Conservation (phyloP, 345 rosid genomes). For the Ceriops zippeliana region DNA sequence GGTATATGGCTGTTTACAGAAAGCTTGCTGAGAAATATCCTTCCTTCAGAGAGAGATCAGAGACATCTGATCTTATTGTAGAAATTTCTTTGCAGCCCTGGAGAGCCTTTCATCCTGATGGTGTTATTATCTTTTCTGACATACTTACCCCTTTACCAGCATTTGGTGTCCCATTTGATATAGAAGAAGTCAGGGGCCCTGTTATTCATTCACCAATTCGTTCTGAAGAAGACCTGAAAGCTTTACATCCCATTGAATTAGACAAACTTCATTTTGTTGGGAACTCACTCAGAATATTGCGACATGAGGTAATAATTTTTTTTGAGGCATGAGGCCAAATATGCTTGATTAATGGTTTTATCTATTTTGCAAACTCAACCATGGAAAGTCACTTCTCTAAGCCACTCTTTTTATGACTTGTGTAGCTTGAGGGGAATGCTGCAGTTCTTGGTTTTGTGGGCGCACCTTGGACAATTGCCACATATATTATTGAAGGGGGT, state of each 20-base stretch:
- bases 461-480: constrained; percentile 95
- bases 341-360: background rate
- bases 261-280: constrained; percentile 71
- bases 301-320: constrained; percentile 54
- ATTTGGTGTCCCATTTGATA: constrained; percentile 92
- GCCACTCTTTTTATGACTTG: constrained; percentile 14
- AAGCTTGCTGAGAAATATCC: constrained; percentile 89
- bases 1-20: constrained; percentile 95
- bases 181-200: constrained; percentile 84
- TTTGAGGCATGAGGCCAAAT: constrained; percentile 16
- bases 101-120: constrained; percentile 88
- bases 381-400: background rate
- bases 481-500: constrained; percentile 89
- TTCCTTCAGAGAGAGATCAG: constrained; percentile 92
- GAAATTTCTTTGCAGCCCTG: constrained; percentile 95
- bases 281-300: constrained; percentile 69
- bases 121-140: constrained; percentile 92
- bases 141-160: constrained; percentile 93
- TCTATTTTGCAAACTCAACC: background rate
- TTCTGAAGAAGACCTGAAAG: constrained; percentile 62
- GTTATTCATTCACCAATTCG: constrained; percentile 72
- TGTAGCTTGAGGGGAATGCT: constrained; percentile 68
- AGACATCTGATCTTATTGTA: constrained; percentile 90
- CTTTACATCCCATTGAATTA: constrained; percentile 72
- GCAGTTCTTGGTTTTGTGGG: constrained; percentile 88